Percentiles rank a stretch among this genome's conserved stretches.
These are phyloP conservation scores for Paracoccidioides lutzii DNA, from an alignment of 2,329 filamentous ascomycete genomes.

Conservation along the genomic window DNA sequence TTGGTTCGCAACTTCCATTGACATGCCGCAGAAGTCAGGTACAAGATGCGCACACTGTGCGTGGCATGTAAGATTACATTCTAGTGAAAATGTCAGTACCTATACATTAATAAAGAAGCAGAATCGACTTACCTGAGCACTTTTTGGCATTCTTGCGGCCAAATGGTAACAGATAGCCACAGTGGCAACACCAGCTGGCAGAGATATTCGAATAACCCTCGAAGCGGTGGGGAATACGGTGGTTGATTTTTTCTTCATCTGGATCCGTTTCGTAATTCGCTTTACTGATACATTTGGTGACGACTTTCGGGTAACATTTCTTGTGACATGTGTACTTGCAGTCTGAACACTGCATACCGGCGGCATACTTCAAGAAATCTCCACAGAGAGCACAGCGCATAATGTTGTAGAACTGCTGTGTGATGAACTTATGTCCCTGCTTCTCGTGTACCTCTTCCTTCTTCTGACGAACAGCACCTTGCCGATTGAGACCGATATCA, in stretches of 20 bases:
- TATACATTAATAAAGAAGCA: not conserved
- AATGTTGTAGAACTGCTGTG: conserved; percentile 99
- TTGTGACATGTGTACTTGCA: conserved; percentile 99
- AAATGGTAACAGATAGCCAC: conserved; percentile 87
- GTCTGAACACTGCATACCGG: conserved; percentile 97
- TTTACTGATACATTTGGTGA: conserved; percentile 99
- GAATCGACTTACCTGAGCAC: conserved; percentile 55
- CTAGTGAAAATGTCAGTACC: conserved; percentile 32
- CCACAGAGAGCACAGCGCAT: conserved; percentile 98
- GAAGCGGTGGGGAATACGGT: conserved; percentile 95
- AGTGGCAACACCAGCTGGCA: conserved; percentile 99
- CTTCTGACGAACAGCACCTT: conserved; percentile 89
- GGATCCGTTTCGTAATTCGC: conserved; percentile 97
- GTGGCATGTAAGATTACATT: conserved; percentile 87
- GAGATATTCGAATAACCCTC: conserved; percentile 94
- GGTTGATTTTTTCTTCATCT: conserved; percentile 99
- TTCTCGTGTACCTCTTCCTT: conserved; percentile 98
- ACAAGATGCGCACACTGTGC: conserved; percentile 87
- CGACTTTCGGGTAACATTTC: conserved; percentile 91
- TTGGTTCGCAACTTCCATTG: conserved; percentile 90
- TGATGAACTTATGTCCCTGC: conserved; percentile 97
- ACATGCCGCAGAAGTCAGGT: conserved; percentile 98
- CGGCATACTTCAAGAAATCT: conserved; percentile 96
- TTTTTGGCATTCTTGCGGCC: conserved; percentile 91
- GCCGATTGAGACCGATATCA: conserved; percentile 81